phyloP scores from a whole-genome alignment of 139 green algal species.

The Chlorella sp. region DNA sequence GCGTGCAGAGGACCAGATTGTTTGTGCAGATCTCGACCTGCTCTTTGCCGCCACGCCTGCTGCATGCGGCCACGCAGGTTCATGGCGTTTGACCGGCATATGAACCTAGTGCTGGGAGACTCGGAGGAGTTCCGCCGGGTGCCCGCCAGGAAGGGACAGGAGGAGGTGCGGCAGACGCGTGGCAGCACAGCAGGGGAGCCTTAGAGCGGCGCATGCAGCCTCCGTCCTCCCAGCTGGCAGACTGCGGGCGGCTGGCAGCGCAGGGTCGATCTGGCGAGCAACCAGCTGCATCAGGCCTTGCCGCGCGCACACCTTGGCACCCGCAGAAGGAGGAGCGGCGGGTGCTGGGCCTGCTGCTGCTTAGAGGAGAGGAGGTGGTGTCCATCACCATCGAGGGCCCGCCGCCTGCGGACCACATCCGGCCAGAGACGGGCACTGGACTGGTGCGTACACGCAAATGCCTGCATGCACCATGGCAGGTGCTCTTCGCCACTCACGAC shows the following conservation, averaged over 20 bases:
- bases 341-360: conserved; percentile 91
- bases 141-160: conserved; percentile 89
- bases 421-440: conserved; percentile 4
- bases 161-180: conserved; percentile 68
- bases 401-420: conserved; percentile 73
- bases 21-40: background rate
- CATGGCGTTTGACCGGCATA: conserved; percentile 98
- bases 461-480: too few species aligned
- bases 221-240: too few species aligned
- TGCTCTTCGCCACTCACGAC: too few species aligned
- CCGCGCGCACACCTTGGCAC: background rate
- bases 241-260: too few species aligned
- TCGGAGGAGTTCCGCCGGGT: conserved; percentile 93
- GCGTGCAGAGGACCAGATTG: background rate
- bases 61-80: conserved; percentile 63
- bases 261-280: too few species aligned
- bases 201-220: too few species aligned
- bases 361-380: conserved; percentile 93
- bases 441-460: background rate
- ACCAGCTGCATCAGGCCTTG: too few species aligned
- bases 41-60: background rate
- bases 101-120: conserved; percentile 98
- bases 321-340: conserved; percentile 81
- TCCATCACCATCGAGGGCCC: conserved; percentile 94
- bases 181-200: too few species aligned